A percentile compares a stretch with the other conserved stretches of the same genome.
These are phyloP conservation scores for Triangularia verruculosa DNA, from an alignment of 2,329 filamentous ascomycete species.

Conservation along the genomic window DNA sequence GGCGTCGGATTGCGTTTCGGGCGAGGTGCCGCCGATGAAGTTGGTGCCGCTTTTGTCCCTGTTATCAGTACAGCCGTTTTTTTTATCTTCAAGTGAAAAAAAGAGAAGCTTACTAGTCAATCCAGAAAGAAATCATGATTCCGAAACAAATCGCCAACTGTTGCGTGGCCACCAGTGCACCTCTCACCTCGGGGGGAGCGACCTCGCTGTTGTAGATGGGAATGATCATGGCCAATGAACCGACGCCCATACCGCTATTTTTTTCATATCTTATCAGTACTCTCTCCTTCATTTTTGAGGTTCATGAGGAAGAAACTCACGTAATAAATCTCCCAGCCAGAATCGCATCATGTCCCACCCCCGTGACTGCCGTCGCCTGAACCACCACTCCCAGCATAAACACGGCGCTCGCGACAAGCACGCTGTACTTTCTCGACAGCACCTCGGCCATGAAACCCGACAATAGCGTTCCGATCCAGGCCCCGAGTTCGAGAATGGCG, in stretches of 20 bases:
- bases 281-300: too few species aligned
- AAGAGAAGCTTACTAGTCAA: slow-evolving; percentile 46
- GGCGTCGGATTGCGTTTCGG: slow-evolving; percentile 56
- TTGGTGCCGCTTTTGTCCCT: slow-evolving; percentile 52
- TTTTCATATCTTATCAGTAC: slow-evolving; percentile 8
- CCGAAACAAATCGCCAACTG: slow-evolving; percentile 59
- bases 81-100: too few species aligned
- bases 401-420: slow-evolving; percentile 62
- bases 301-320: slow-evolving; percentile 30
- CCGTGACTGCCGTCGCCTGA: slow-evolving; percentile 57
- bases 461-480: slow-evolving; percentile 70
- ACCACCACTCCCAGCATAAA: slow-evolving; percentile 70
- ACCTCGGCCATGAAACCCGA: slow-evolving; percentile 70
- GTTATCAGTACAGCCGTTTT: slow-evolving; percentile 23
- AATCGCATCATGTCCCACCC: slow-evolving; percentile 56
- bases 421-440: slow-evolving; percentile 65
- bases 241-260: slow-evolving; percentile 61
- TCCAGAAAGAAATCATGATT: slow-evolving; percentile 65
- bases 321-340: slow-evolving; percentile 71
- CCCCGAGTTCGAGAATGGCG: slow-evolving; percentile 71
- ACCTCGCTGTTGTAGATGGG: slow-evolving; percentile 48
- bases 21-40: slow-evolving; percentile 56
- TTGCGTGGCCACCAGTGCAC: slow-evolving; percentile 46
- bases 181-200: slow-evolving; percentile 47
- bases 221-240: slow-evolving; percentile 62